Conservation (phyloP, 805 yeast genomes). For the Candida adriatica region DNA sequence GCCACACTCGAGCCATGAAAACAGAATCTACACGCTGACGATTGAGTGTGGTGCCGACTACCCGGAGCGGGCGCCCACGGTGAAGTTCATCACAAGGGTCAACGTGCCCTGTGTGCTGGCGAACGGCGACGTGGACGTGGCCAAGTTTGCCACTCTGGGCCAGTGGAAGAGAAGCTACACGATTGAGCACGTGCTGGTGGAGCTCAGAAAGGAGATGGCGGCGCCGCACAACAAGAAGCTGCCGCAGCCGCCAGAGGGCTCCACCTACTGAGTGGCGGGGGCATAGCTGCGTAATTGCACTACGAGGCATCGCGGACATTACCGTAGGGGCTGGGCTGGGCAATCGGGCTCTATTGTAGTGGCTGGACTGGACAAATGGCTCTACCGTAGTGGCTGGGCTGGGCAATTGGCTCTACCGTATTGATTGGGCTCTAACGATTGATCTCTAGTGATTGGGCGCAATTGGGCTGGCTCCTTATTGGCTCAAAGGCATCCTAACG, state of each 20-base stretch:
- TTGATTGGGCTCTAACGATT: too few species aligned
- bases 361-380: too few species aligned
- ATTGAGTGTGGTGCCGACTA: conserved; percentile 78
- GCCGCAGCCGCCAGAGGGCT: conserved; percentile 88
- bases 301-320: too few species aligned
- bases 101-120: conserved; percentile 82
- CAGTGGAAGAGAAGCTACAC: conserved; percentile 86
- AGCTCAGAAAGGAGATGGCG: conserved; percentile 89
- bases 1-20: conserved; percentile 86
- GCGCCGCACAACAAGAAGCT: conserved; percentile 72
- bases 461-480: too few species aligned
- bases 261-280: too few species aligned
- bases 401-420: too few species aligned
- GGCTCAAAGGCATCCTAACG: too few species aligned
- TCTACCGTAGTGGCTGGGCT: too few species aligned
- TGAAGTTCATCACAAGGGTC: conserved; percentile 73
- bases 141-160: conserved; percentile 58
- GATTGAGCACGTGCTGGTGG: conserved; percentile 89
- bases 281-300: too few species aligned
- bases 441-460: too few species aligned
- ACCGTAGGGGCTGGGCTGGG: too few species aligned
- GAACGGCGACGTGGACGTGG: conserved; percentile 48
- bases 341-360: too few species aligned
- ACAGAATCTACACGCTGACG: conserved; percentile 80
- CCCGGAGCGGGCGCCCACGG: conserved; percentile 86